Percentiles rank a stretch among this genome's conserved stretches.
Evolutionary conservation across 768 basidiomycete genomes (phyloP).

Genomic region (Cystofilobasidium ferigula): DNA sequence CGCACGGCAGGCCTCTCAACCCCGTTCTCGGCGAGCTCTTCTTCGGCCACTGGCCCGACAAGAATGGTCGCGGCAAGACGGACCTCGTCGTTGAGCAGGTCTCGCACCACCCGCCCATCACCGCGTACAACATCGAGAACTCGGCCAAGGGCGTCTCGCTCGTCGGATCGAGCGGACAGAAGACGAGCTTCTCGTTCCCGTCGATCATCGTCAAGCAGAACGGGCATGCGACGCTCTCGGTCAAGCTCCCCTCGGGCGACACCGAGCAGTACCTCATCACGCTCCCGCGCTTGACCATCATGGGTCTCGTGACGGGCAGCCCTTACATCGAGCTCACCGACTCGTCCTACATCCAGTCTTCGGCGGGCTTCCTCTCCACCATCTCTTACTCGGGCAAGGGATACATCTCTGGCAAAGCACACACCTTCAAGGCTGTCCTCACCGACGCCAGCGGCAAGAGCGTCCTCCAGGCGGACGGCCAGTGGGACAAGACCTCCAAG

Average conservation of each 20-base stretch:
- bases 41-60: constrained; percentile 77
- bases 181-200: constrained; percentile 75
- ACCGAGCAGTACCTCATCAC: constrained; percentile 76
- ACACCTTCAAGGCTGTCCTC: constrained; percentile 79
- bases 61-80: constrained; percentile 62
- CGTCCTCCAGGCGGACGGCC: constrained; percentile 55
- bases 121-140: constrained; percentile 61
- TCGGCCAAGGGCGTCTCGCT: constrained; percentile 60
- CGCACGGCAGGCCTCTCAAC: constrained; percentile 63
- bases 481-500: constrained; percentile 51
- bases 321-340: constrained; percentile 66
- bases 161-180: constrained; percentile 71
- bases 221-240: constrained; percentile 75
- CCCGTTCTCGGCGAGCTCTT: constrained; percentile 84
- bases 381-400: constrained; percentile 35
- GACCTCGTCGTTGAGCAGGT: constrained; percentile 72
- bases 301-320: constrained; percentile 46
- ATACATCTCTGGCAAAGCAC: constrained; percentile 85
- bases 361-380: constrained; percentile 51
- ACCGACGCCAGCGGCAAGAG: constrained; percentile 42
- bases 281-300: constrained; percentile 79
- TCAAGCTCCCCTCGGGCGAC: constrained; percentile 50
- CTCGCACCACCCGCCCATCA: constrained; percentile 65
- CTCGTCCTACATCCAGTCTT: constrained; percentile 61
- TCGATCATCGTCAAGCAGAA: constrained; percentile 72